Evolutionary conservation across 768 basidiomycete genomes (phyloP), one percentile per base, ranked within the genome.

Genomic region (Serendipita vermifera): DNA sequence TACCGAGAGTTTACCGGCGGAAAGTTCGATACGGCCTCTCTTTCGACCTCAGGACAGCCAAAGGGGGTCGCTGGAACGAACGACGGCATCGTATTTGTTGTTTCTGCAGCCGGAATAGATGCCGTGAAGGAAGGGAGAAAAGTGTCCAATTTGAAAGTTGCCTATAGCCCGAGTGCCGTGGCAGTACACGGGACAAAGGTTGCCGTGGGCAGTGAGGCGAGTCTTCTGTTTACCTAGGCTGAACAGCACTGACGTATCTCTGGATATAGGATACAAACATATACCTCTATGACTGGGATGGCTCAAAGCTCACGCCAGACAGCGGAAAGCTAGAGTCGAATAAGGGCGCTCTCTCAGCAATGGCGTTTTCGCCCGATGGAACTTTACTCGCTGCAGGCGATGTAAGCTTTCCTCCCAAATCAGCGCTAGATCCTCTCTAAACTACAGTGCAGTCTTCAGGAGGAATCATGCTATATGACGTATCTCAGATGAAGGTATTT

Each of bases 321-420:
- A 67, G 64, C 27, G 76, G 68, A 0, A 71, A 77, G 2, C 71
- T 87, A 6, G 81, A 83, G 59, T 81, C 79, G 31, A 85, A 85
- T 66, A 78, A 77, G 60, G 85, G 82, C 13, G 70, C 78, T 5
- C 72, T 97, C 17, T 82, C 82, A 38, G 80, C 81, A 0, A 67
- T 97, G 4, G 78, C 86, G 0, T 85, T 96, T 69, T 87, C 88
- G 0, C 79, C 82, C 0, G 82, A 94, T 66, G 87, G 85, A 0
- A 72, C 70, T 20, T 69, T 81, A 33, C 73, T 98, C 9, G 89
- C 85, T 55, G 76, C 83, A 4, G 94, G 93, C 43, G 91, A 97
- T 69, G 91, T 93, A 62, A 69, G 87, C 76, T n/a, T 24, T 32
- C 38, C 43, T 17, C 3, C 2, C 17, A 1, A 24, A 35, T 32